Base-by-base conservation (phyloP, 140 eudicot genomes). In the Flaveria floridana region DNA sequence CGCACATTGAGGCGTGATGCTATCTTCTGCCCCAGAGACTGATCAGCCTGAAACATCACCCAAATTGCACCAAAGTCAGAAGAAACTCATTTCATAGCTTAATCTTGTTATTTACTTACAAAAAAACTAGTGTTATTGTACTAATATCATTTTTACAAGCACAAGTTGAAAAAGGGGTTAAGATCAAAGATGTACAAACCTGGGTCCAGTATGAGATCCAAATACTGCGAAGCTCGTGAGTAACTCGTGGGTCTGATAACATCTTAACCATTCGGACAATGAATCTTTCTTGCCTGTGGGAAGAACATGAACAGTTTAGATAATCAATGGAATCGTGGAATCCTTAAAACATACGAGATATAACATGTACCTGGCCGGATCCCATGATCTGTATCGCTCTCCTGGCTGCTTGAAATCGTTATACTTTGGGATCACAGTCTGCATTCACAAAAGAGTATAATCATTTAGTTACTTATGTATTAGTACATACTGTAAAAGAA, bases 131-230 rank as follows among this genome's bases (percentile, higher is more conserved):
- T 21, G n/a, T 57, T 57, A 57, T 21, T 2, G 30, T 6, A 55
- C 0, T 4, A 55, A 7, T 1, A 55, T 48, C 0, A 0, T 44
- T 44, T 44, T 10, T 10, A 34, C 2, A 48, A 48, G 55, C 18
- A 48, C 4, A 48, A 47, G 13, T 23, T 23, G 1, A 23, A 23
- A 0, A 23, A 23, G 4, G 34, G 4, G 34, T 28, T 28, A 3
- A 28, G 34, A 28, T 26, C 30, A 3, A 28, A 3, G 34, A 3
- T 28, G 28, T 55, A 71, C 75, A 11, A 58, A 92, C 97, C 90
- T 92, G 92, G 39, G 95, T 51, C 91, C 95, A 89, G 84, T 81
- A 89, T 15, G 97, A 89, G 58, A 92, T 70, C 97, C 97, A 92
- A 65, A 89, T 87, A 15, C 81, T 79, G 76, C 96, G 96, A 70